Percentiles rank a stretch among this genome's conserved stretches.
These are phyloP conservation scores for Stemphylium lycopersici DNA, from an alignment of 2,329 filamentous ascomycete species.

Conservation along the genomic window DNA sequence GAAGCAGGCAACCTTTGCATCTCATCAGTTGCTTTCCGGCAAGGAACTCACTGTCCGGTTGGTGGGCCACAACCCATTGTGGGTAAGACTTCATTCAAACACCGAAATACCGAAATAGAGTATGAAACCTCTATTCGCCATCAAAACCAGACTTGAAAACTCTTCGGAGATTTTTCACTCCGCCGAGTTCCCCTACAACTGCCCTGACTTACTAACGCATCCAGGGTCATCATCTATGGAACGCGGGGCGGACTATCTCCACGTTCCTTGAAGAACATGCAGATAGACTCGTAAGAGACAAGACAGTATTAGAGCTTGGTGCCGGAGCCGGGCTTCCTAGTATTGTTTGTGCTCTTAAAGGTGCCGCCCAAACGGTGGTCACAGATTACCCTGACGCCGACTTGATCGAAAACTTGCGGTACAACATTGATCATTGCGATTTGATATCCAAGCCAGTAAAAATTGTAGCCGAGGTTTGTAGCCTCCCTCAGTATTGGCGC, in stretches of 20 bases:
- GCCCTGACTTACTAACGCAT: slow-evolving; percentile 22
- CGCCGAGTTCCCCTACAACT: neutral
- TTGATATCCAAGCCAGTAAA: slow-evolving; percentile 47
- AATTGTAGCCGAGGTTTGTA: slow-evolving; percentile 47
- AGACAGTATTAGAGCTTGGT: slow-evolving; percentile 84
- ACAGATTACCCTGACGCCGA: slow-evolving; percentile 90
- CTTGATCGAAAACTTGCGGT: slow-evolving; percentile 77
- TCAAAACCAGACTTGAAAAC: neutral
- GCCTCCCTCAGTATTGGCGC: neutral
- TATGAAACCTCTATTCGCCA: slow-evolving; percentile 1
- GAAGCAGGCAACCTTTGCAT: slow-evolving; percentile 74
- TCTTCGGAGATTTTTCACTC: neutral
- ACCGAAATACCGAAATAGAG: neutral
- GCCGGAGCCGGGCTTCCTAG: slow-evolving; percentile 86
- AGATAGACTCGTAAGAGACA: slow-evolving; percentile 63
- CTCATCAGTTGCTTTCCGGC: slow-evolving; percentile 72
- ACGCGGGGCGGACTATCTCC: slow-evolving; percentile 79
- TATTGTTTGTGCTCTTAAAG: slow-evolving; percentile 75
- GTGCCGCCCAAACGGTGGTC: slow-evolving; percentile 71
- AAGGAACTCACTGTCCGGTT: slow-evolving; percentile 72
- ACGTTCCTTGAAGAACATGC: slow-evolving; percentile 76
- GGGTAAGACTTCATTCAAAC: slow-evolving; percentile 59
- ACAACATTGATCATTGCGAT: slow-evolving; percentile 71
- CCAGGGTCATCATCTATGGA: slow-evolving; percentile 85
- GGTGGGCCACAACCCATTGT: slow-evolving; percentile 85